phyloP scores from a whole-genome alignment of 2,329 filamentous ascomycete genomes.

The Stylonectria norvegica region DNA sequence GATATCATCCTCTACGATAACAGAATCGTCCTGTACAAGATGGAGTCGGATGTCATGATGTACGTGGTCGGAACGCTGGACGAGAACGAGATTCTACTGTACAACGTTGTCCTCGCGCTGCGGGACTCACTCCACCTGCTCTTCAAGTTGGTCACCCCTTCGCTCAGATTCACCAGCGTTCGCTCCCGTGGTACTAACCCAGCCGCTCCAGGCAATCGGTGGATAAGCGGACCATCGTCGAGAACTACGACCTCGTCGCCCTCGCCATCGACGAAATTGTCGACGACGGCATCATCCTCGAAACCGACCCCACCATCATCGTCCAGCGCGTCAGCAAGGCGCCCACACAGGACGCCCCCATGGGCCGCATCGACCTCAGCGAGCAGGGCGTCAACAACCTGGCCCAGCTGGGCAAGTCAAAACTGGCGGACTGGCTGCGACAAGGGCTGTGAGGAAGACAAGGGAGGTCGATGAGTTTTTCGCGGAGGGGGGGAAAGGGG shows the following conservation, averaged over 20 bases:
- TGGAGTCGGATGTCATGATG: constrained; percentile 93
- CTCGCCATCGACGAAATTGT: constrained; percentile 94
- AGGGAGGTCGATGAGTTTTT: constrained; percentile 4
- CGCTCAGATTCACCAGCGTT: background rate
- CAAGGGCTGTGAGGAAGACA: constrained; percentile 61
- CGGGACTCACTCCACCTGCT: constrained; percentile 86
- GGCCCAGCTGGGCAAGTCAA: constrained; percentile 89
- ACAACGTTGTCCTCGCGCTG: constrained; percentile 89
- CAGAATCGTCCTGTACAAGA: constrained; percentile 94
- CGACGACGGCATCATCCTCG: constrained; percentile 93
- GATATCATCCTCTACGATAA: constrained; percentile 98
- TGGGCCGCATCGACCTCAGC: constrained; percentile 91
- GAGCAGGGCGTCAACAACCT: constrained; percentile 94
- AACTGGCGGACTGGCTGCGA: constrained; percentile 85
- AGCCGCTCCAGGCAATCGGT: constrained; percentile 70
- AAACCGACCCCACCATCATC: constrained; percentile 94
- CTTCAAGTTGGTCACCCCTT: constrained; percentile 66
- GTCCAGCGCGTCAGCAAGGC: constrained; percentile 89
- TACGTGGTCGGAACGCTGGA: constrained; percentile 89
- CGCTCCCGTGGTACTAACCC: constrained; percentile 8
- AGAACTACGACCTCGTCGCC: constrained; percentile 96
- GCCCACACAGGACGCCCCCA: constrained; percentile 83
- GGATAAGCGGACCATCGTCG: constrained; percentile 95
- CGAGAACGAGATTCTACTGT: constrained; percentile 95
- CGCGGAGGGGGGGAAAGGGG: too few relatives aligned